Conservation (phyloP, 805 yeast species). For the Limtongia smithiae region DNA sequence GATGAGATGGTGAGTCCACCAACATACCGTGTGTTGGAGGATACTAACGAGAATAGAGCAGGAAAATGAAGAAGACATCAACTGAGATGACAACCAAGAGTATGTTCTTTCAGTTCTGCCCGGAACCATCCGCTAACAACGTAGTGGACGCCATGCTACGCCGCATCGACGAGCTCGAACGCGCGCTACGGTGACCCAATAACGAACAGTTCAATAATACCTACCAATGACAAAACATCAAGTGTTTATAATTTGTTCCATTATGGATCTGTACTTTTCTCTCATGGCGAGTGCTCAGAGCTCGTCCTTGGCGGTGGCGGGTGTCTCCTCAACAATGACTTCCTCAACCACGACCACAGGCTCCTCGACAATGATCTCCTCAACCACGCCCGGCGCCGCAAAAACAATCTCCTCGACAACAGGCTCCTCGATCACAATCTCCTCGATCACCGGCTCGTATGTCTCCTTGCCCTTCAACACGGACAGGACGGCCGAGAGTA, state of each 20-base stretch:
- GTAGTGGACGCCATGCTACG: conserved; percentile 19
- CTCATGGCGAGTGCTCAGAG: conserved; percentile 1
- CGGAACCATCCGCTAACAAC: background rate
- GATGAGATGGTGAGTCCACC: conserved; percentile 8
- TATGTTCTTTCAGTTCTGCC: background rate
- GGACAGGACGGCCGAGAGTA: conserved; percentile 40
- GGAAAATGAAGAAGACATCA: conserved; percentile 6
- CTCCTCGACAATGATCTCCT: background rate
- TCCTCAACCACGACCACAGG: background rate
- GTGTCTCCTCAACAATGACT: background rate
- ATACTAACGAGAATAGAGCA: background rate
- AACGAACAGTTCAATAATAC: background rate
- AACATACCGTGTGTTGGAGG: background rate
- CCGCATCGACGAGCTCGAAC: conserved; percentile 21
- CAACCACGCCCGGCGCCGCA: too few relatives aligned
- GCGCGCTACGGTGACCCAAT: background rate
- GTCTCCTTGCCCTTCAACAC: background rate
- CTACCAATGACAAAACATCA: background rate
- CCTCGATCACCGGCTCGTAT: conserved; percentile 4
- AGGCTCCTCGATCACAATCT: background rate
- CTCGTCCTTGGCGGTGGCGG: conserved; percentile 17
- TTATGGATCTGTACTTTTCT: background rate
- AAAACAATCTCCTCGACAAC: background rate
- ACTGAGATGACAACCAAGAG: conserved; percentile 16
- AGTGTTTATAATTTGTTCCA: background rate